A percentile compares a stretch with the other conserved stretches of the same genome.
Conservation (phyloP, 306 rosid genomes). For the Cucurbita ficifolia region DNA sequence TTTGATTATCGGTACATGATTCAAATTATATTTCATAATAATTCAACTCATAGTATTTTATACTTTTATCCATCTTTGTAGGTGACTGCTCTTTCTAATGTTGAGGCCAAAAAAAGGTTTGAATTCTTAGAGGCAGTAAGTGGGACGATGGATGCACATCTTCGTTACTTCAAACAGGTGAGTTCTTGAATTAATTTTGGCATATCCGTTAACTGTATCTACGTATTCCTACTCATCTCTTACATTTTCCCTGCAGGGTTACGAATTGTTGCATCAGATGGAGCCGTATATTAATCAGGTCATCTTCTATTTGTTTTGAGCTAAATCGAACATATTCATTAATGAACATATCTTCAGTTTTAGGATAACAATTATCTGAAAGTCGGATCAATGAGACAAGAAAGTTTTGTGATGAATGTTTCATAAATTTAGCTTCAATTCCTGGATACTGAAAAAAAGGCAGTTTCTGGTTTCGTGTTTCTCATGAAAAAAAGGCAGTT, state of each 20-base stretch:
- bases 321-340: background rate
- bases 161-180: constrained; percentile 97
- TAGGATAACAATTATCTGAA: background rate
- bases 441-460: background rate
- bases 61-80: constrained; percentile 14
- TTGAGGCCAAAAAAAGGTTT: constrained; percentile 96
- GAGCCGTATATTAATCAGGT: constrained; percentile 97
- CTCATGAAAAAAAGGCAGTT: background rate
- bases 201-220: background rate
- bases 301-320: constrained; percentile 2
- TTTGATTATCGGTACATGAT: background rate
- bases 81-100: constrained; percentile 89
- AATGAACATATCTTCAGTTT: background rate
- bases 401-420: background rate
- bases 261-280: constrained; percentile 58
- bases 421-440: background rate
- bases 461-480: background rate
- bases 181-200: background rate
- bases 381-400: background rate
- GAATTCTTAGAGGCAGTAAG: constrained; percentile 98
- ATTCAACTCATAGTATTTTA: background rate
- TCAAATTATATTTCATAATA: background rate
- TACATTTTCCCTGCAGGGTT: constrained; percentile 23
- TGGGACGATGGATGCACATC: constrained; percentile 99
- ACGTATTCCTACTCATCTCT: constrained; percentile 3